phyloP scores from a whole-genome alignment of 129 eudicot species.

The Sambucus nigra region DNA sequence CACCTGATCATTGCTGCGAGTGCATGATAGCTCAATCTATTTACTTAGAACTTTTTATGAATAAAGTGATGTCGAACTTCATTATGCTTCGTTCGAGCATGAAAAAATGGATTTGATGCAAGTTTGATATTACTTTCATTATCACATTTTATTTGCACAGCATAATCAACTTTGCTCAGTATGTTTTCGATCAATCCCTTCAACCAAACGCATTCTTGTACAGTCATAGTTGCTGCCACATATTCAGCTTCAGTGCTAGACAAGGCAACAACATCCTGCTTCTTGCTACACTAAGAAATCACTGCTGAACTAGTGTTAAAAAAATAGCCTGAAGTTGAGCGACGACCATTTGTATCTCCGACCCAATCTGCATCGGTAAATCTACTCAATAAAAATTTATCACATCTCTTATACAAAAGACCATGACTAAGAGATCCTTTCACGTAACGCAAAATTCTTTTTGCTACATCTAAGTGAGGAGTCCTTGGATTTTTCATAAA shows the following conservation, averaged over 20 bases:
- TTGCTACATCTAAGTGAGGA: constrained; percentile 8
- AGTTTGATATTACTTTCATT: constrained; percentile 7
- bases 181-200: neutral
- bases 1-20: neutral
- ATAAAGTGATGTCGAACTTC: constrained; percentile 7
- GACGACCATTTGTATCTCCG: no score
- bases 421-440: no score
- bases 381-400: neutral
- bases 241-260: no score
- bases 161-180: neutral
- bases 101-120: constrained; percentile 12
- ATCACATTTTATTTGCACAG: neutral
- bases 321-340: no score
- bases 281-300: neutral
- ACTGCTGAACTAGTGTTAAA: neutral
- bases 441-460: no score
- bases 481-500: constrained; percentile 5
- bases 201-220: no score
- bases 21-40: no score
- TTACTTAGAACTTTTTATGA: no score
- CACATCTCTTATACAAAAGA: no score
- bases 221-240: constrained; percentile 12
- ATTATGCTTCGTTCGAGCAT: constrained; percentile 6
- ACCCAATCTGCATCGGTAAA: no score
- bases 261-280: no score